Conservation (phyloP, 2,329 filamentous ascomycete species). For the Blastomyces gilchristii region DNA sequence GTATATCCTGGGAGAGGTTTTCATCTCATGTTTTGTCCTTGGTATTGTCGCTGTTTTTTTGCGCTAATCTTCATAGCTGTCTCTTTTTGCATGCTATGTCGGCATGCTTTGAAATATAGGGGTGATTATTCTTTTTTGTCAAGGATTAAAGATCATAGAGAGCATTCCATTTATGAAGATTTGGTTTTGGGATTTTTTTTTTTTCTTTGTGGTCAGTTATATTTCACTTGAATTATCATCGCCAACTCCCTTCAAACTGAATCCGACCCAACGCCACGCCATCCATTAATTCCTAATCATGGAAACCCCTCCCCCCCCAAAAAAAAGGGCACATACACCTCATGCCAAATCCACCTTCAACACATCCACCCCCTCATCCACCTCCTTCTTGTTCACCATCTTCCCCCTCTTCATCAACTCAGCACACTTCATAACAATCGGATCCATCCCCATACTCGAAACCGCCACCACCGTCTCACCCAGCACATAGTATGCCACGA, state of each 20-base stretch:
- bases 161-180: background rate
- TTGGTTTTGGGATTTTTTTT: background rate
- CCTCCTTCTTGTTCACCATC: conserved; percentile 73
- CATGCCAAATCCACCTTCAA: conserved; percentile 19
- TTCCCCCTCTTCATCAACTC: conserved; percentile 73
- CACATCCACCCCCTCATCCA: conserved; percentile 46
- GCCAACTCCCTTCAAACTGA: background rate
- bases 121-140: background rate
- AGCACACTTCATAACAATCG: conserved; percentile 68
- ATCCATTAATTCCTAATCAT: background rate
- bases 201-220: background rate
- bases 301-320: background rate
- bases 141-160: background rate
- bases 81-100: background rate
- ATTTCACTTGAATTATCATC: background rate
- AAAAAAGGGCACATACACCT: background rate
- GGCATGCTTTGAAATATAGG: background rate
- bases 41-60: background rate
- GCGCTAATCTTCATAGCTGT: background rate
- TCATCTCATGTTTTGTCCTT: background rate
- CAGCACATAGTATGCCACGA: conserved; percentile 79
- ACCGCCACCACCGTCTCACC: conserved; percentile 82
- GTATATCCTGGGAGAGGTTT: background rate
- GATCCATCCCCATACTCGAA: conserved; percentile 82
- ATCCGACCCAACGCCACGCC: background rate